phyloP scores from a whole-genome alignment of 2,329 filamentous ascomycete species.

The Colletotrichum tabaci region DNA sequence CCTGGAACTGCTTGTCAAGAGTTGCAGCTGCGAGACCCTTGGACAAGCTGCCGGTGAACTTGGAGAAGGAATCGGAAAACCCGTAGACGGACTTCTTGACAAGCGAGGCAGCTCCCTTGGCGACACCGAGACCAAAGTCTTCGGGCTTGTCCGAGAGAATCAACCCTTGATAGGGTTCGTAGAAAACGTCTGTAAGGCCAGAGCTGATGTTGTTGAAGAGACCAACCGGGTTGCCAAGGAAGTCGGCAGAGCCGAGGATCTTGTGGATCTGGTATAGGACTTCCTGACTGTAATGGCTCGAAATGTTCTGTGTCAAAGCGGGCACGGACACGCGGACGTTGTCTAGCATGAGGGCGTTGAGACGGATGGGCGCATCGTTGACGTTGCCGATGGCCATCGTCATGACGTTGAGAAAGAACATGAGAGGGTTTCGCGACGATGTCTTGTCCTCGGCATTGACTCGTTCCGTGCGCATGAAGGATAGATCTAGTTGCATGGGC shows the following conservation, averaged over 20 bases:
- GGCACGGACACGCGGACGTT: constrained; percentile 93
- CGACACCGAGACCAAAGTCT: constrained; percentile 94
- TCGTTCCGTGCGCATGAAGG: constrained; percentile 95
- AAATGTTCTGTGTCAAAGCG: constrained; percentile 87
- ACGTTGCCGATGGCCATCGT: constrained; percentile 99
- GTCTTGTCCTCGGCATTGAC: constrained; percentile 97
- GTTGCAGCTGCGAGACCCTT: constrained; percentile 97
- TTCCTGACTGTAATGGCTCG: constrained; percentile 97
- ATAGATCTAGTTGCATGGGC: constrained; percentile 97
- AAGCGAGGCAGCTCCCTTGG: constrained; percentile 96
- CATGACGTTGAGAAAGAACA: constrained; percentile 99
- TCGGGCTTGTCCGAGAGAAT: constrained; percentile 97
- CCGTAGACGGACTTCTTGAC: constrained; percentile 99
- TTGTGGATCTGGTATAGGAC: constrained; percentile 97
- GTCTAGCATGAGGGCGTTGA: constrained; percentile 95
- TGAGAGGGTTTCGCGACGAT: constrained; percentile 90
- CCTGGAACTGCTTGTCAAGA: constrained; percentile 98
- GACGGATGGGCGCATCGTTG: constrained; percentile 94
- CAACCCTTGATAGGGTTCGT: constrained; percentile 97
- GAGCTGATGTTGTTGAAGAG: constrained; percentile 99
- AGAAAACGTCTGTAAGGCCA: constrained; percentile 97
- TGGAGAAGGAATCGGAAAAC: constrained; percentile 96
- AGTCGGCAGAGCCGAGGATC: constrained; percentile 96
- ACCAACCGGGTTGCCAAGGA: constrained; percentile 96
- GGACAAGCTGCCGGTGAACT: constrained; percentile 96